Percentiles rank a stretch among this genome's conserved stretches.
Conservation (phyloP, 768 basidiomycete genomes). For the Russula emetica region DNA sequence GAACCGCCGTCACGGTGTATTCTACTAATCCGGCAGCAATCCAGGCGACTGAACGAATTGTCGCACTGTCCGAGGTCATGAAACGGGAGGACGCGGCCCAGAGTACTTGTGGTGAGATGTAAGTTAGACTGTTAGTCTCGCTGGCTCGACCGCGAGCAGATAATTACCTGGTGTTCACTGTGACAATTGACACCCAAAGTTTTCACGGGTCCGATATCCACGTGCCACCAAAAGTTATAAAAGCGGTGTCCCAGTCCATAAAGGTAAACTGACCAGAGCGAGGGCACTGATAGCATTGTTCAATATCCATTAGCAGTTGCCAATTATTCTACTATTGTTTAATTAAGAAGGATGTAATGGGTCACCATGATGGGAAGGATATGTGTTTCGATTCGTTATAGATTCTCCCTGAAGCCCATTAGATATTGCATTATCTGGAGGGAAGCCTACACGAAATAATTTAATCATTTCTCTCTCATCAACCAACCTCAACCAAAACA, state of each 20-base stretch:
- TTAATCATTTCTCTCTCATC: neutral
- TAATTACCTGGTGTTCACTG: neutral
- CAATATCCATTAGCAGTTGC: neutral
- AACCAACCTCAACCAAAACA: conserved; percentile 6
- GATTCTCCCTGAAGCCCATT: conserved; percentile 55
- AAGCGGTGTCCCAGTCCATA: neutral
- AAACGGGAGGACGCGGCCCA: neutral
- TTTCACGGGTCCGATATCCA: neutral
- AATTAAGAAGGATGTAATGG: neutral
- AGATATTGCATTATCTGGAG: conserved; percentile 67
- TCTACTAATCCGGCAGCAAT: too few species aligned
- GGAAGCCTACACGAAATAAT: conserved; percentile 43
- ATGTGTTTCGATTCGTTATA: conserved; percentile 31
- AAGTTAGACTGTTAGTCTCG: neutral
- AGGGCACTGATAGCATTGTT: neutral
- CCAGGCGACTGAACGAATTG: too few species aligned
- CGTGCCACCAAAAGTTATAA: neutral
- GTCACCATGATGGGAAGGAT: too few species aligned
- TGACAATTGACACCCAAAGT: conserved; percentile 2
- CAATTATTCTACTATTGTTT: neutral
- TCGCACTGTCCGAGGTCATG: neutral
- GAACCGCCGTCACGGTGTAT: too few species aligned
- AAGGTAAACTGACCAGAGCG: neutral
- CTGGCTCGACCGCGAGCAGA: conserved; percentile 5
- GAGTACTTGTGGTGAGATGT: neutral